Evolutionary conservation across 148 eudicot species (phyloP).

Genomic region (Hydrangea macrophylla): DNA sequence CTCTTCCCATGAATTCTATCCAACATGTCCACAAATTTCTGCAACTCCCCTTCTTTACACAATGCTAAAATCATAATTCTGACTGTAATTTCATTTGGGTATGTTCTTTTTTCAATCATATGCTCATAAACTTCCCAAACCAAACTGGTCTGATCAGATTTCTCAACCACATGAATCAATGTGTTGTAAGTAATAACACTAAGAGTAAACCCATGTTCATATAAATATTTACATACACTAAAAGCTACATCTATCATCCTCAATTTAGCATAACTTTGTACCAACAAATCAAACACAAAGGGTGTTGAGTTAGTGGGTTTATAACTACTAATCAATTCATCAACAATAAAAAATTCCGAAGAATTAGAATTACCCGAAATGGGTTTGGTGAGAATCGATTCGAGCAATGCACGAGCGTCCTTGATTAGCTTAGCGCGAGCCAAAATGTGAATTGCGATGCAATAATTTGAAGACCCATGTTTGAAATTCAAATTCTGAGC

Average conservation of each 20-base stretch:
- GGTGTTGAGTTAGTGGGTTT: constrained; percentile 39
- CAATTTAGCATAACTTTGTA: constrained; percentile 72
- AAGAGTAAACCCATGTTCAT: constrained; percentile 53
- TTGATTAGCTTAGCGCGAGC: constrained; percentile 47
- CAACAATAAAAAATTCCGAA: constrained; percentile 32
- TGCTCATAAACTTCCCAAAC: constrained; percentile 79
- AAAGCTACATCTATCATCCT: constrained; percentile 54
- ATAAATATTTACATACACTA: constrained; percentile 57
- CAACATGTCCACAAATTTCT: constrained; percentile 46
- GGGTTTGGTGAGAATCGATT: constrained; percentile 41
- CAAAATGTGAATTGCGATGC: constrained; percentile 59
- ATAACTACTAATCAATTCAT: constrained; percentile 50
- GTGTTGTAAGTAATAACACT: constrained; percentile 64
- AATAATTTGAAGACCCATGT: constrained; percentile 51
- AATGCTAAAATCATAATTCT: constrained; percentile 58
- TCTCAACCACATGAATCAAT: constrained; percentile 56
- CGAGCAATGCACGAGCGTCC: constrained; percentile 69
- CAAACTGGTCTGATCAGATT: constrained; percentile 34
- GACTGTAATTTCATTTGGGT: constrained; percentile 61
- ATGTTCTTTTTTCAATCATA: constrained; percentile 55
- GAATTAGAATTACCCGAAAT: constrained; percentile 15
- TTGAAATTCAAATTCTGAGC: constrained; percentile 33
- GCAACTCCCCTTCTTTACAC: constrained; percentile 80
- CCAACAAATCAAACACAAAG: constrained; percentile 79
- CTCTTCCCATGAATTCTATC: constrained; percentile 73